Evolutionary conservation across 345 rosid genomes (phyloP).

Genomic region (Populus deltoides): DNA sequence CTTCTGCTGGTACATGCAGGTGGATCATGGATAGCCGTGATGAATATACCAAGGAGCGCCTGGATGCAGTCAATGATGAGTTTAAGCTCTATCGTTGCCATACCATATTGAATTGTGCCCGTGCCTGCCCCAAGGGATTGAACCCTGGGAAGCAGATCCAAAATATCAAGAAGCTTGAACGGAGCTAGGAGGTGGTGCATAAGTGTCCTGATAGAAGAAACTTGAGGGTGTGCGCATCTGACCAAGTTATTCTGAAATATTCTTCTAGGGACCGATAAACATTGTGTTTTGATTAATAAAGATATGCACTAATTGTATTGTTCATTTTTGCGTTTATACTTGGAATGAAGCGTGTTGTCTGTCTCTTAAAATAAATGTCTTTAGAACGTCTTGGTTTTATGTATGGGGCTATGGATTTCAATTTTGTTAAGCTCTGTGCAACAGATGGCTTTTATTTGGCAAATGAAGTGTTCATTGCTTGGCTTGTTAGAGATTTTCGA

Average conservation of each 20-base stretch:
- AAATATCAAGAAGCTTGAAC: slow-evolving; percentile 67
- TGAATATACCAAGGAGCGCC: slow-evolving; percentile 79
- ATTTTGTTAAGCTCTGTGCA: background rate
- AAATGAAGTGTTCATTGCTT: background rate
- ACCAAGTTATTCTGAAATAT: background rate
- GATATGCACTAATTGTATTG: slow-evolving; percentile 3
- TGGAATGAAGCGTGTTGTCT: background rate
- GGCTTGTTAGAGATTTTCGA: background rate
- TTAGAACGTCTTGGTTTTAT: background rate
- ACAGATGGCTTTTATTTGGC: background rate
- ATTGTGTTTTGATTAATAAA: background rate
- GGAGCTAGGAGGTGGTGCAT: slow-evolving; percentile 32
- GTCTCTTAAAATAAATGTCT: background rate
- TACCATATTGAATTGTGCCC: slow-evolving; percentile 91
- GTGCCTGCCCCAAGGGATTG: slow-evolving; percentile 96
- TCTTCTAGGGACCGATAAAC: background rate
- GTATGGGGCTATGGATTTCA: background rate
- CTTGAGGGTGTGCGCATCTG: slow-evolving; percentile 12
- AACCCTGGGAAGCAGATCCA: slow-evolving; percentile 90
- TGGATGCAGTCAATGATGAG: slow-evolving; percentile 82
- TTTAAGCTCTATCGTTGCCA: slow-evolving; percentile 96
- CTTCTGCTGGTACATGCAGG: slow-evolving; percentile 41
- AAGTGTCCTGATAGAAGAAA: background rate
- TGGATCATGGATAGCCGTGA: slow-evolving; percentile 98
- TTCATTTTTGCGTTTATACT: slow-evolving; percentile 9